Conservation (phyloP, 257 asterid genomes). For the Lavandula angustifolia region DNA sequence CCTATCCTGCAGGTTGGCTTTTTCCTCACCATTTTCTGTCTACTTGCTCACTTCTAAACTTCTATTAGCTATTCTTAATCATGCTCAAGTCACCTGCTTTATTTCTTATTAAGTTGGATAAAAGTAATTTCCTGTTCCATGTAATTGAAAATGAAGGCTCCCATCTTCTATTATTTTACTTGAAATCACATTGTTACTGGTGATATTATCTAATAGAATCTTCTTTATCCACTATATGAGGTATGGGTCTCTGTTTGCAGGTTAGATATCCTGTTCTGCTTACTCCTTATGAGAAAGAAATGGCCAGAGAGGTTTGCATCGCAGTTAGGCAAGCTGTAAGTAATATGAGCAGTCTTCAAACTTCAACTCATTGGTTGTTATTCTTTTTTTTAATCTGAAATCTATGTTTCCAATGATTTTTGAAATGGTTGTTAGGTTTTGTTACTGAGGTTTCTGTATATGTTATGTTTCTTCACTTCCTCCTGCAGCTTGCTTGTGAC, state of each 20-base stretch:
- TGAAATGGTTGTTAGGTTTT: background rate
- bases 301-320: conserved; percentile 94
- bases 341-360: conserved; percentile 14
- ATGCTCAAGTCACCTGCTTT: background rate
- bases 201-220: conserved; percentile 8
- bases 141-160: conserved; percentile 3
- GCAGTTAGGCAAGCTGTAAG: conserved; percentile 98
- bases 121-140: background rate
- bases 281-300: conserved; percentile 92
- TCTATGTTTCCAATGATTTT: background rate
- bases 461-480: background rate
- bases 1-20: background rate
- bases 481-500: conserved; percentile 10
- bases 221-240: background rate
- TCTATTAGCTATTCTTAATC: background rate
- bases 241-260: conserved; percentile 43
- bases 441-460: background rate
- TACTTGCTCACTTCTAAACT: background rate
- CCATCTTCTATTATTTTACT: background rate
- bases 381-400: background rate
- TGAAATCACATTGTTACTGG: conserved; percentile 16
- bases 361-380: background rate
- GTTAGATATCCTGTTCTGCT: conserved; percentile 97
- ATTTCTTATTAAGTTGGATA: conserved; percentile 8
- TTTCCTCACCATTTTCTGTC: background rate